phyloP scores from a whole-genome alignment of 2,329 filamentous ascomycete species.

The Penicillium sp. region DNA sequence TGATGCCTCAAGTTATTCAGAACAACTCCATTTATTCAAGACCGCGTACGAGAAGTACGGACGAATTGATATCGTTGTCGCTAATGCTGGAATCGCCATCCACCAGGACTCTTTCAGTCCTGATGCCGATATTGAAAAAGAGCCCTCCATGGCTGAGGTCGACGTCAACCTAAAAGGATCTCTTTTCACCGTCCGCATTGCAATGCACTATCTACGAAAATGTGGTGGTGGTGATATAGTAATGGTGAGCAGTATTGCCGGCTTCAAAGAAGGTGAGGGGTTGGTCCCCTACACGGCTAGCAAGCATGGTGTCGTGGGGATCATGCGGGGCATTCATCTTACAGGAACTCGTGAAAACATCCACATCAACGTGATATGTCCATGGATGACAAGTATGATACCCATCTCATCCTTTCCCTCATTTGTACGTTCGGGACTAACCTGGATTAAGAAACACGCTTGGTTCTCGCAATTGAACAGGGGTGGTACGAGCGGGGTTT shows the following conservation, averaged over 20 bases:
- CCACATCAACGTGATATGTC: conserved; percentile 12
- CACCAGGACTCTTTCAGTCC: conserved; percentile 20
- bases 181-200: conserved; percentile 22
- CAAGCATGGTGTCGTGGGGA: conserved; percentile 27
- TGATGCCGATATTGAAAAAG: conserved; percentile 14
- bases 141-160: conserved; percentile 20
- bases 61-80: conserved; percentile 26
- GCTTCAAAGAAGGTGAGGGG: conserved; percentile 21
- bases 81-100: conserved; percentile 22
- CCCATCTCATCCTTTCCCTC: neutral
- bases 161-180: conserved; percentile 22
- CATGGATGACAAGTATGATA: conserved; percentile 14
- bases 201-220: conserved; percentile 20
- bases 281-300: conserved; percentile 22
- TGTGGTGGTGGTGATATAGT: conserved; percentile 18
- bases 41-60: conserved; percentile 17
- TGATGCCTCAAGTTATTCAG: conserved; percentile 9
- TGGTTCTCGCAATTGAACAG: conserved; percentile 18
- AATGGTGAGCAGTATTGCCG: conserved; percentile 22
- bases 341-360: conserved; percentile 14
- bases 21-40: conserved; percentile 19
- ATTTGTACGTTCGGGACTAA: neutral
- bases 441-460: conserved; percentile 11
- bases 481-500: conserved; percentile 23
- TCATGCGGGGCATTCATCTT: conserved; percentile 22